A percentile compares a stretch with the other conserved stretches of the same genome.
phyloP scores from a whole-genome alignment of 352 stramenopile genomes.

The Pythium coloratum region DNA sequence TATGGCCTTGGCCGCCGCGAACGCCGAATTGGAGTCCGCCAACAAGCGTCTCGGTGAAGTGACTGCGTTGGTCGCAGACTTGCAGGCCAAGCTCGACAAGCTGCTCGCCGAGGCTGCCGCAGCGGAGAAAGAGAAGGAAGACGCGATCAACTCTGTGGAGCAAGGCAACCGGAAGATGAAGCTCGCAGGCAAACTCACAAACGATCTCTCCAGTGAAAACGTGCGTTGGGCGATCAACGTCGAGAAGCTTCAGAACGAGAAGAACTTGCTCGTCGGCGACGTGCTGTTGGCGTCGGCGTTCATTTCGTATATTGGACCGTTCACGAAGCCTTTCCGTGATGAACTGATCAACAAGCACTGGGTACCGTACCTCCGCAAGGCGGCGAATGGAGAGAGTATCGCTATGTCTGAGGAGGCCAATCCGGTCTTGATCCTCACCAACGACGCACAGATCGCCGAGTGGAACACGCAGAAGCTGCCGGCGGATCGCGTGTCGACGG shows the following conservation, averaged over 20 bases:
- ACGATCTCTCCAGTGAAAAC: conserved; percentile 95
- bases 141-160: conserved; percentile 91
- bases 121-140: conserved; percentile 92
- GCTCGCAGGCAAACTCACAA: conserved; percentile 93
- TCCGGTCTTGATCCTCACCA: conserved; percentile 89
- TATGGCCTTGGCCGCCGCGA: conserved; percentile 89
- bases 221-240: conserved; percentile 95
- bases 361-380: conserved; percentile 88
- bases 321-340: conserved; percentile 94
- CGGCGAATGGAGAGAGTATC: conserved; percentile 83
- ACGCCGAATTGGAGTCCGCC: conserved; percentile 88
- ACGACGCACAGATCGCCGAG: conserved; percentile 91
- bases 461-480: conserved; percentile 94
- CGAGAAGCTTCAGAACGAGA: conserved; percentile 89
- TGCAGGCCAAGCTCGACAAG: conserved; percentile 93
- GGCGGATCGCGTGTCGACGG: conserved; percentile 91
- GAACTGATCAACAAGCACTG: conserved; percentile 94
- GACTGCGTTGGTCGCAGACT: conserved; percentile 88
- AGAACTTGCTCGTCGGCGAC: conserved; percentile 92
- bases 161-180: conserved; percentile 94
- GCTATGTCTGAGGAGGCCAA: conserved; percentile 92
- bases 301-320: conserved; percentile 95
- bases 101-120: conserved; percentile 88
- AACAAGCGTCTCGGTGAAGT: conserved; percentile 90
- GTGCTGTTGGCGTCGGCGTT: conserved; percentile 93